phyloP scores from a whole-genome alignment of 2,329 filamentous ascomycete species.

The Fusarium begoniae region DNA sequence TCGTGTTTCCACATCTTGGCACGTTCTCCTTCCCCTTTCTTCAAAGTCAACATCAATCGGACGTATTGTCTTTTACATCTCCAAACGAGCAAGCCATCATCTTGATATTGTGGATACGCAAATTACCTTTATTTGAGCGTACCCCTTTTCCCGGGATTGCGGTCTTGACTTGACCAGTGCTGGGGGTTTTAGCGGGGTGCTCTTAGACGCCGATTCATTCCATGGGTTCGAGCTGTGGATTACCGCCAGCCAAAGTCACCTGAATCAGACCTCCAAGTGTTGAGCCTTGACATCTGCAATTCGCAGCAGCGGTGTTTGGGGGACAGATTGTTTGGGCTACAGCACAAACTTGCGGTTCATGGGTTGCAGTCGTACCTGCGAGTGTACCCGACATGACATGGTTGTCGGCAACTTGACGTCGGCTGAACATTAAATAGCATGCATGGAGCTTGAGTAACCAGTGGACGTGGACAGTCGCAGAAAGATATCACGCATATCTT shows the following conservation, averaged over 20 bases:
- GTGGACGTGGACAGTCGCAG: background rate
- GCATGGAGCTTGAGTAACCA: conserved; percentile 15
- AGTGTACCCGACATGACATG: background rate
- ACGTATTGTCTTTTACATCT: conserved; percentile 15
- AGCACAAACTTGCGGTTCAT: background rate
- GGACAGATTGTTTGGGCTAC: background rate
- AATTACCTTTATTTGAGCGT: conserved; percentile 39
- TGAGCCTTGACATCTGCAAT: background rate
- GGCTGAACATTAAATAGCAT: conserved; percentile 21
- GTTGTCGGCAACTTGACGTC: background rate
- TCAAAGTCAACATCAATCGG: background rate
- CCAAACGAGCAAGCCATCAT: conserved; percentile 31
- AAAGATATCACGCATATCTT: background rate
- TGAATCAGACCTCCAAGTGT: conserved; percentile 2
- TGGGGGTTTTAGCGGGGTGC: conserved; percentile 28
- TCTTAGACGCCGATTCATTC: conserved; percentile 14
- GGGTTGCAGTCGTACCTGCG: background rate
- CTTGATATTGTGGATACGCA: conserved; percentile 41
- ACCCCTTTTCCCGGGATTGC: conserved; percentile 38
- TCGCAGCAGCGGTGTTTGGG: conserved; percentile 1
- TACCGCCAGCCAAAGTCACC: background rate
- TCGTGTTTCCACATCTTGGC: conserved; percentile 24
- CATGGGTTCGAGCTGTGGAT: background rate
- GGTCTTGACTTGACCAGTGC: conserved; percentile 29
- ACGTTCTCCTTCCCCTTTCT: conserved; percentile 10